A percentile compares a stretch with the other conserved stretches of the same genome.
Evolutionary conservation across 1,284 basidiomycete genomes (phyloP).

Genomic region (Stygiomarasmius scandens): DNA sequence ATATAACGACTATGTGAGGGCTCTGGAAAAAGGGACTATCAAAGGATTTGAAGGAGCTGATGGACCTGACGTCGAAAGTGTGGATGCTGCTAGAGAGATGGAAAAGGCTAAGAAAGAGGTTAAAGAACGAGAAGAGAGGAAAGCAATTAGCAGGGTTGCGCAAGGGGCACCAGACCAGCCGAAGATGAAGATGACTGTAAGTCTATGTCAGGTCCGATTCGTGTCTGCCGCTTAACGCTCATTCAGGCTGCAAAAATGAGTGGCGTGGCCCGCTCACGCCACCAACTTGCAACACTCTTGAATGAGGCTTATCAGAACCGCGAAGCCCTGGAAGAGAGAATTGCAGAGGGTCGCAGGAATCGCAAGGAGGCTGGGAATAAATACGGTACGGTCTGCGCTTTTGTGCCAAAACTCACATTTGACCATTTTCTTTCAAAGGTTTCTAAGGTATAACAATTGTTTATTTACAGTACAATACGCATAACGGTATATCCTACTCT

Average conservation of each 20-base stretch:
- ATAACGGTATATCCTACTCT: background rate
- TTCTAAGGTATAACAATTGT: conserved; percentile 7
- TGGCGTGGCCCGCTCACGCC: conserved; percentile 67
- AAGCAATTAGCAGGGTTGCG: conserved; percentile 65
- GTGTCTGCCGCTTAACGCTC: conserved; percentile 7
- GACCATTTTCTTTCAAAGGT: background rate
- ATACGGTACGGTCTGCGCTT: conserved; percentile 63
- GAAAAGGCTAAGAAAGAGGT: conserved; percentile 71
- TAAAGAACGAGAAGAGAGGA: conserved; percentile 71
- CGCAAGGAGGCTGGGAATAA: conserved; percentile 86
- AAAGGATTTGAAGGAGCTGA: conserved; percentile 71
- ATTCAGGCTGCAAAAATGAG: conserved; percentile 69
- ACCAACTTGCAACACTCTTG: conserved; percentile 76
- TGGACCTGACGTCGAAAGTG: conserved; percentile 52
- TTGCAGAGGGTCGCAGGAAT: conserved; percentile 77
- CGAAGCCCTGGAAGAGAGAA: conserved; percentile 76
- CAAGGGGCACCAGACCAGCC: conserved; percentile 58
- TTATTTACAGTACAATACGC: background rate
- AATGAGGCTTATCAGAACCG: conserved; percentile 79
- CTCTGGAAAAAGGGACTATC: conserved; percentile 63
- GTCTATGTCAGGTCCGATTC: conserved; percentile 19
- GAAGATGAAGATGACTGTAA: conserved; percentile 71
- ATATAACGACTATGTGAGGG: conserved; percentile 70
- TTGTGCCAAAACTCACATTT: background rate
- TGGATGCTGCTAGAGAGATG: conserved; percentile 75